Conservation (phyloP, 495 filamentous ascomycete genomes). For the Immersiella caudata region DNA sequence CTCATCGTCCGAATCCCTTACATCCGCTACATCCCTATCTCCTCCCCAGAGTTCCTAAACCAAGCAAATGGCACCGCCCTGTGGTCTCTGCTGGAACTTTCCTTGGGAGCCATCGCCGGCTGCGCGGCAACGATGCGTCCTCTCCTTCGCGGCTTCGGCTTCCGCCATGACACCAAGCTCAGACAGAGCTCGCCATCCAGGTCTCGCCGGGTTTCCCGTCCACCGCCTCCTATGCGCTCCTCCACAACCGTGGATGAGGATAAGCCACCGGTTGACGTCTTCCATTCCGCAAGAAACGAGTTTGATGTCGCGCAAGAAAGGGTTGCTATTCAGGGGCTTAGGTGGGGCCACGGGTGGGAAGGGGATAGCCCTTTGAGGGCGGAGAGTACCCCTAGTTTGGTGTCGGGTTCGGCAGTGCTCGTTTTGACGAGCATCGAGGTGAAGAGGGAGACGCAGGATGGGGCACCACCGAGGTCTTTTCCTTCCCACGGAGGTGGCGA, state of each 20-base stretch:
- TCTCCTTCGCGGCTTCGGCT: constrained; percentile 32
- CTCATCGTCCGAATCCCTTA: constrained; percentile 46
- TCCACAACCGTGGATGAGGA: background rate
- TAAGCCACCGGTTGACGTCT: background rate
- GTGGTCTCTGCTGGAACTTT: constrained; percentile 44
- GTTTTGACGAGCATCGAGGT: constrained; percentile 26
- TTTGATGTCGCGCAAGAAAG: background rate
- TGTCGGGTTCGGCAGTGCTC: constrained; percentile 5
- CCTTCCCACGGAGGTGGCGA: background rate
- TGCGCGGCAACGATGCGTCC: constrained; percentile 47
- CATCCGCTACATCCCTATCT: constrained; percentile 35
- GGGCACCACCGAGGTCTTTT: background rate
- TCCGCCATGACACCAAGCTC: constrained; percentile 1
- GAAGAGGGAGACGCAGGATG: constrained; percentile 13
- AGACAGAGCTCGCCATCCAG: background rate
- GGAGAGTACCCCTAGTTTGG: background rate
- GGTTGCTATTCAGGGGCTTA: background rate
- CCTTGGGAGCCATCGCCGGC: constrained; percentile 46
- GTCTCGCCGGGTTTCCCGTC: background rate
- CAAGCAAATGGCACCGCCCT: constrained; percentile 38
- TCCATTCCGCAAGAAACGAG: background rate
- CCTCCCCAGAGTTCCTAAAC: constrained; percentile 18
- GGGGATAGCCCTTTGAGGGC: background rate
- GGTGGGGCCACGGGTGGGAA: background rate
- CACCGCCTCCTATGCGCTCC: background rate